phyloP scores from a whole-genome alignment of 257 asterid species.

The Echium plantagineum region DNA sequence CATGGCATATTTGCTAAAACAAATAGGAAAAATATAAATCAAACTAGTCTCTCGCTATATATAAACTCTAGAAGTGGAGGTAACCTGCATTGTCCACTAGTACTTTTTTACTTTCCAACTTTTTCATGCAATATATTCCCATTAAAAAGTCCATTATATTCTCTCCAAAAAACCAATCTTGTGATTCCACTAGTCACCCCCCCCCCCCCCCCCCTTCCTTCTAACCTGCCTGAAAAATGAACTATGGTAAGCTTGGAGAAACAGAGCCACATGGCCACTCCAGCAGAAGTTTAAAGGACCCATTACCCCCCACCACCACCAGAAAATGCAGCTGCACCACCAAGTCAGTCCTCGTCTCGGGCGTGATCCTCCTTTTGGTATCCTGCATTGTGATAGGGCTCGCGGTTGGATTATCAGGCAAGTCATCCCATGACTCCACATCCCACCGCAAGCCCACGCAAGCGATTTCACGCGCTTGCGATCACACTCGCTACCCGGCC shows the following conservation, averaged over 20 bases:
- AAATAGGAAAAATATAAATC: too few species aligned
- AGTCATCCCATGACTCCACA: conserved; percentile 16
- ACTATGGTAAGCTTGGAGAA: conserved; percentile 5
- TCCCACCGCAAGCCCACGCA: conserved; percentile 41
- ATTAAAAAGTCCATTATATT: too few species aligned
- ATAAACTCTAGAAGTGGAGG: too few species aligned
- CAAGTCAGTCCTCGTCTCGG: conserved; percentile 36
- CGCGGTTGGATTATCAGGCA: conserved; percentile 24
- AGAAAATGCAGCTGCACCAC: conserved; percentile 26
- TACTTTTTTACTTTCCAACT: too few species aligned
- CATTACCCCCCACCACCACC: background rate
- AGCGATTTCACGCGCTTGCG: conserved; percentile 65
- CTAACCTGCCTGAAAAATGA: background rate
- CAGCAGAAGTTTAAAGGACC: conserved; percentile 3
- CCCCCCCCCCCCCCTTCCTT: background rate
- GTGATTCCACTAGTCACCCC: too few species aligned
- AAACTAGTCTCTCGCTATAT: too few species aligned
- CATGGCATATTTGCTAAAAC: too few species aligned
- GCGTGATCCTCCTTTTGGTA: conserved; percentile 39
- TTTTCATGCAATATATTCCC: too few species aligned
- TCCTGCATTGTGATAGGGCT: conserved; percentile 46
- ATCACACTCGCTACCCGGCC: conserved; percentile 46
- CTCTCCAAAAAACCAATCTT: too few species aligned
- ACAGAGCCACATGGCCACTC: background rate
- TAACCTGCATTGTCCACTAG: too few species aligned